Evolutionary conservation across 768 basidiomycete species (phyloP).

Genomic region (Thelephora aurantiotincta): DNA sequence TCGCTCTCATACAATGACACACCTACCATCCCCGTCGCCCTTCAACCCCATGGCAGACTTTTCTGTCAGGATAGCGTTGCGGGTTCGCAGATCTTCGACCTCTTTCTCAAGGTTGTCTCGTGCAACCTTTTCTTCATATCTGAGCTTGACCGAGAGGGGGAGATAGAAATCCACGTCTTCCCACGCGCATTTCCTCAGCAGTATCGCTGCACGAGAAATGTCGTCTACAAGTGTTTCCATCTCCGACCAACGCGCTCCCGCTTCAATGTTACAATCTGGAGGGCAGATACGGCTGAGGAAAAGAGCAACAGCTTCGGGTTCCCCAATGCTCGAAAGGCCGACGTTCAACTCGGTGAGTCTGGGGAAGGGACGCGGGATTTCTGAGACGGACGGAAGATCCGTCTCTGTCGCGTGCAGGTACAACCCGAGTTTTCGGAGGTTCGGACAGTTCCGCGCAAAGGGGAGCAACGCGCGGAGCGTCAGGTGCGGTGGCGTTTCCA

Average conservation of each 20-base stretch:
- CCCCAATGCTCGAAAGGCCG: slow-evolving; percentile 33
- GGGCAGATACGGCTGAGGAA: slow-evolving; percentile 42
- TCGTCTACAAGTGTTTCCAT: background rate
- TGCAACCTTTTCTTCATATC: slow-evolving; percentile 29
- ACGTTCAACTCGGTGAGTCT: slow-evolving; percentile 23
- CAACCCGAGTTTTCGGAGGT: slow-evolving; percentile 21
- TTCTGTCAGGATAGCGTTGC: slow-evolving; percentile 30
- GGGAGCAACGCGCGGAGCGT: slow-evolving; percentile 26
- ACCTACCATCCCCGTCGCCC: slow-evolving; percentile 12
- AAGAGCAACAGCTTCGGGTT: slow-evolving; percentile 30
- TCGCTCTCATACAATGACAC: slow-evolving; percentile 15
- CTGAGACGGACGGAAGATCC: slow-evolving; percentile 6
- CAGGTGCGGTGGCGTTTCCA: slow-evolving; percentile 11
- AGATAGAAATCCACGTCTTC: slow-evolving; percentile 25
- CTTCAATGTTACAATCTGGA: slow-evolving; percentile 24
- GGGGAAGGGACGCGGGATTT: slow-evolving; percentile 10
- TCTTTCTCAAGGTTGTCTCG: slow-evolving; percentile 25
- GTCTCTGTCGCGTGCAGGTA: slow-evolving; percentile 20
- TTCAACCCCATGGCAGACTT: slow-evolving; percentile 8
- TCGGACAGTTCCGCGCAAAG: slow-evolving; percentile 25
- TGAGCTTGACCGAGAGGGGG: slow-evolving; percentile 27
- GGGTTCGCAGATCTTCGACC: slow-evolving; percentile 34
- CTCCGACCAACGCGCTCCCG: slow-evolving; percentile 36
- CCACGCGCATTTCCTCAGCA: slow-evolving; percentile 19
- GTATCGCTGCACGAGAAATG: background rate